Conservation (phyloP, 345 rosid genomes). For the Hypericum perforatum region DNA sequence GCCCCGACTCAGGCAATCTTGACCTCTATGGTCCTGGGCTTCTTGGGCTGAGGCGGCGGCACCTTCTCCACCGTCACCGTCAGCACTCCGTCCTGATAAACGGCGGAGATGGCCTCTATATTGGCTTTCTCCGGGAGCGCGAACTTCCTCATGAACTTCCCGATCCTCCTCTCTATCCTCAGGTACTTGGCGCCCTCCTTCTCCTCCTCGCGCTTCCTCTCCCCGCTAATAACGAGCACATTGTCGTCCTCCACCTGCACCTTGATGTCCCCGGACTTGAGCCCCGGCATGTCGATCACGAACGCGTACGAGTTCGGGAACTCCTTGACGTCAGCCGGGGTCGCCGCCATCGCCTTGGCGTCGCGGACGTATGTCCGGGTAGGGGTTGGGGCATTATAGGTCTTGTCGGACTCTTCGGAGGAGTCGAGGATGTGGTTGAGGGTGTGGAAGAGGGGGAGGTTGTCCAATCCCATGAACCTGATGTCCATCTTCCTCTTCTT, state of each 20-base stretch:
- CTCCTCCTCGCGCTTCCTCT: conserved; percentile 14
- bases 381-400: too few species aligned
- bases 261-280: conserved; percentile 6
- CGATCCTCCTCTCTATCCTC: conserved; percentile 30
- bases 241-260: conserved; percentile 15
- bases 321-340: too few species aligned
- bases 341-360: too few species aligned
- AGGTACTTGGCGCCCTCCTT: conserved; percentile 17
- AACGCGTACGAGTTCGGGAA: conserved; percentile 10
- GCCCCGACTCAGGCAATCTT: too few species aligned
- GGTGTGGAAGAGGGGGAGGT: too few species aligned
- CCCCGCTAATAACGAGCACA: conserved; percentile 10
- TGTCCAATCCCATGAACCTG: too few species aligned
- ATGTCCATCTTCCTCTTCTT: too few species aligned
- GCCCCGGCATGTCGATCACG: conserved; percentile 13
- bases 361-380: too few species aligned
- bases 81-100: conserved; percentile 22
- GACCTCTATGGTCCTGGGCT: too few species aligned
- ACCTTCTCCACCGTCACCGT: conserved; percentile 25
- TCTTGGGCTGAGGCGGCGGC: background rate
- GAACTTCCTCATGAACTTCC: conserved; percentile 26
- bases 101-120: conserved; percentile 13
- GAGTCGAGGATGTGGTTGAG: too few species aligned
- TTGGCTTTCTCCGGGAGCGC: conserved; percentile 28
- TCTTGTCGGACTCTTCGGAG: too few species aligned